These are phyloP conservation scores for Quercus phellos DNA, from an alignment of 331 rosid species.

Conservation along the genomic window DNA sequence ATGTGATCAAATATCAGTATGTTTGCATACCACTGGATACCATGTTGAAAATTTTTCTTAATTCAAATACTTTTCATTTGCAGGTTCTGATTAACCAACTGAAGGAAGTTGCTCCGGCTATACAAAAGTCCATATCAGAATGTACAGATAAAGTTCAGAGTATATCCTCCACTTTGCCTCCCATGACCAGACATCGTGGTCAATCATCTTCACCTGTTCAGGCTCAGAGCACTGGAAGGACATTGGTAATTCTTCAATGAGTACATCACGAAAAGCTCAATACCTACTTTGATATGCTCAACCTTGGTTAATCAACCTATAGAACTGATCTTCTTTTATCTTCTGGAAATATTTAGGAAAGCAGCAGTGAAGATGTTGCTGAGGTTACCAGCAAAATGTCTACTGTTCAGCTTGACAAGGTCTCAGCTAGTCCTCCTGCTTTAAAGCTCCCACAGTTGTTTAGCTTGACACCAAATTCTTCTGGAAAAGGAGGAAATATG, in stretches of 20 bases:
- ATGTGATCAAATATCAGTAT: background rate
- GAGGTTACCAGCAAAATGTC: constrained; percentile 77
- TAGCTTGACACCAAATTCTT: constrained; percentile 79
- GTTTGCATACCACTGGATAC: background rate
- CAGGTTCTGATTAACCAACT: constrained; percentile 96
- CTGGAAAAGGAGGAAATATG: constrained; percentile 79
- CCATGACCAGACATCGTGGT: constrained; percentile 56
- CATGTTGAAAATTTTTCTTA: constrained; percentile 13
- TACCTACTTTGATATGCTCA: background rate
- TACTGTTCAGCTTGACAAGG: constrained; percentile 73
- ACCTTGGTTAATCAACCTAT: background rate
- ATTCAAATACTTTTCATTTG: constrained; percentile 16
- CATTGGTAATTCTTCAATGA: constrained; percentile 50
- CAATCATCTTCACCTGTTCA: constrained; percentile 66
- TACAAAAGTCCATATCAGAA: constrained; percentile 88
- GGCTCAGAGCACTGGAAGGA: constrained; percentile 72
- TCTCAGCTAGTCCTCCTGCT: constrained; percentile 75
- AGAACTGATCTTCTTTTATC: background rate
- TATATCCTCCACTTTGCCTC: constrained; percentile 67
- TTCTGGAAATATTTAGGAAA: constrained; percentile 49
- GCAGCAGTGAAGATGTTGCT: constrained; percentile 58
- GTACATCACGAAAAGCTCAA: background rate
- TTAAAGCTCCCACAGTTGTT: constrained; percentile 96
- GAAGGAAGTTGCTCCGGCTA: constrained; percentile 94
- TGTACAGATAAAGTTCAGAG: constrained; percentile 88